Percentiles rank a stretch among this genome's conserved stretches.
Evolutionary conservation across 495 filamentous ascomycete genomes (phyloP).

Genomic region (Neurospora hispaniola): DNA sequence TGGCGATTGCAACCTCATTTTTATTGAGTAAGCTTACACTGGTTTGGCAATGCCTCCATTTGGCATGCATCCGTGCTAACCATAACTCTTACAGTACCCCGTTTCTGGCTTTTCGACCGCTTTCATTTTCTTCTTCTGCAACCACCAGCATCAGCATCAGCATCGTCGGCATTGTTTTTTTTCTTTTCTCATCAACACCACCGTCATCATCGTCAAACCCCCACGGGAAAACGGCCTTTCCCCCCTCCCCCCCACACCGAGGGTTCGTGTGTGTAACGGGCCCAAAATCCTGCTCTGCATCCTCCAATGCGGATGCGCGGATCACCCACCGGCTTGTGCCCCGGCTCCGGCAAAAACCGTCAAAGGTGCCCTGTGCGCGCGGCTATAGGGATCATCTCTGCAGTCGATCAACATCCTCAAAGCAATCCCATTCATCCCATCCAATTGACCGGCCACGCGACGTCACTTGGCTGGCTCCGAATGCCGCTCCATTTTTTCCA

Average conservation of each 20-base stretch:
- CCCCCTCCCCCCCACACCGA: neutral
- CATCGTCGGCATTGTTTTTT: neutral
- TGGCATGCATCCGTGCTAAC: neutral
- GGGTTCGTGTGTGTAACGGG: neutral
- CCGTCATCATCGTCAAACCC: neutral
- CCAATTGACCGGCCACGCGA: neutral
- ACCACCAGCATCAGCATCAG: neutral
- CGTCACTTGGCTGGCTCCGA: neutral
- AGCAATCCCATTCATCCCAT: neutral
- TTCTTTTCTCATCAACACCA: neutral
- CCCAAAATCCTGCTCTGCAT: neutral
- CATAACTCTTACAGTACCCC: neutral
- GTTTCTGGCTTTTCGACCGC: neutral
- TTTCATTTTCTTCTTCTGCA: neutral
- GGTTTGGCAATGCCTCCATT: neutral
- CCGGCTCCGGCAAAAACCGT: neutral
- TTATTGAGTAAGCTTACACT: constrained; percentile 6
- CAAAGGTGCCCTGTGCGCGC: neutral
- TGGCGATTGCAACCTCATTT: neutral
- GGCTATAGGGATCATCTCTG: neutral
- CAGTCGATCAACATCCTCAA: neutral
- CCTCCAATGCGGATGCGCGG: neutral
- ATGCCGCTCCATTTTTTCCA: neutral
- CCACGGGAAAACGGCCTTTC: neutral
- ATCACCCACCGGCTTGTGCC: neutral